Base-by-base conservation (phyloP, 1,284 basidiomycete genomes). In the Rhodotorula sp. region DNA sequence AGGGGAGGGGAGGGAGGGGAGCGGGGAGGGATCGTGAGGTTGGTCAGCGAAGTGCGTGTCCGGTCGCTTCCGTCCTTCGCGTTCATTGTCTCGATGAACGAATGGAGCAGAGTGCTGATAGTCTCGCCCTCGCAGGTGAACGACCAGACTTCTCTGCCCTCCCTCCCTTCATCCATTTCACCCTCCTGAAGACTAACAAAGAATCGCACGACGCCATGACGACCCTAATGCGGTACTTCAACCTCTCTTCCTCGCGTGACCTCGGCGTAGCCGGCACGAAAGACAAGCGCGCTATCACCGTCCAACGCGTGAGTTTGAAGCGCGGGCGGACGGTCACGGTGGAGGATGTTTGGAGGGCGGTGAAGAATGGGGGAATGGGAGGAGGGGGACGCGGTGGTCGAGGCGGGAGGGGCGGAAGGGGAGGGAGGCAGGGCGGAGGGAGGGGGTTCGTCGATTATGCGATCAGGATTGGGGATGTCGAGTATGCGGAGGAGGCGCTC, bases 261-360 rank as follows among this genome's bases (percentile, higher is more conserved):
- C 83, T 99, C 6, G 87, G 88, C 24, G 89, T 95, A 20, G 92
- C 94, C 9, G 96, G 96, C 0, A 99, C 96, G 5, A 99, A 99
- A 80, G 96, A 99, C 81, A 99, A 98, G 80, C 89, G 96, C 53
- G 95, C 92, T 0, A 91, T 98, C 9, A 99, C 95, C 0, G 88
- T 92, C 2, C 96, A 99, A 79, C 86, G 92, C 0, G 92, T 98
- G 18, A 90, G 91, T 11, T 80, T 98, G 22, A 87, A 88, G 67
- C 85, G 96, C 22, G 87, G 88, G 26, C 86, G 86, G 63, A 89
- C 89, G 80, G 57, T 64, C 24, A 91, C 87, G 0, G 85, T 94
- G 1, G 88, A 90, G 69, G 87, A 93, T 61, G 86, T 98, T 2
- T 82, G 73, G 86, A 34, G 82, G 86, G 65, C 85, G 85, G 69